Evolutionary conservation across 331 rosid species (phyloP), one percentile per base, ranked within the genome.

Genomic region (Rosa hybrid): DNA sequence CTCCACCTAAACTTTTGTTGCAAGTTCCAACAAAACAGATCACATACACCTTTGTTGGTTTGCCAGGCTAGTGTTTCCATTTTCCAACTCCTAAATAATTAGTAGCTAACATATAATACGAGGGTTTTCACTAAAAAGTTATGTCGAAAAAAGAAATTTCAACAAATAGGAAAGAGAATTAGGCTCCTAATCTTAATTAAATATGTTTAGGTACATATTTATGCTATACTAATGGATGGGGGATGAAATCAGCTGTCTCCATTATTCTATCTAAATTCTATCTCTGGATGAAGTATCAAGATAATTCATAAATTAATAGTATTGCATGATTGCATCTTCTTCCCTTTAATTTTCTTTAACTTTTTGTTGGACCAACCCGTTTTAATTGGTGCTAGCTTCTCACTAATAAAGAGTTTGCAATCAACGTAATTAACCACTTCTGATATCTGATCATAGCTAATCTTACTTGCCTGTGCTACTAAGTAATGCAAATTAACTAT

Each of bases 21-120:
- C 12, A 54, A 53, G 23, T 27, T 41, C 70, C 76, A 42, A 69
- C 49, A 38, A 11, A 56, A 48, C 82, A 71, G 71, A 59, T 57
- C 71, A 54, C 62, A 20, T 18, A 45, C 68, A 18, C 56, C 17
- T 74, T 74, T 38, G 20, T 74, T 54, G 16, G 38, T 38, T 30
- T 54, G 34, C 49, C 64, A 49, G 54, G 54, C 54, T 49, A 49
- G 54, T 13, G 12, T 49, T 49, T 3, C 54, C 54, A 49, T 3
- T 49, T 49, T 3, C 54, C 54, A 49, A 49, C 54, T 49, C 54
- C 54, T 34, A 34, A 34, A 34, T 34, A 34, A 34, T 34, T 34
- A 34, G 39, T 34, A 34, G 39, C 39, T 3, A 3, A 34, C 39
- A 34, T 34, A 34, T 3, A 34, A 34, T 34, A 34, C 39, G 39